Base-by-base conservation (phyloP, 495 filamentous ascomycete species). In the Cercophora scortea region DNA sequence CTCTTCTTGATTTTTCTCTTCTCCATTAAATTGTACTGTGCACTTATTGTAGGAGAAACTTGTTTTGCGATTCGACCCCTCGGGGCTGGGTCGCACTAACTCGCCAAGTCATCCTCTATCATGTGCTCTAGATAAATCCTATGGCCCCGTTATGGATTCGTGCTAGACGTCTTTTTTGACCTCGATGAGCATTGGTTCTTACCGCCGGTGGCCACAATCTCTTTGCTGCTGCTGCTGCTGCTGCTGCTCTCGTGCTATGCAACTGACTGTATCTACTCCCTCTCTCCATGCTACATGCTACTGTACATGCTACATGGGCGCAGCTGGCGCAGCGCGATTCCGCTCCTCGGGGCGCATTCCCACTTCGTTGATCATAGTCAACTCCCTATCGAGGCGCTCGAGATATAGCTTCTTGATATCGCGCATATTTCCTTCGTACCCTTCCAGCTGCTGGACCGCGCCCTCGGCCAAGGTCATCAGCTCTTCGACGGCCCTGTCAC, bases 31-130 rank as follows among this genome's bases (percentile, higher is more conserved):
- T 78, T 78, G 74, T 78, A 78, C 68, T 67, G 86, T 79, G 76
- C 85, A 81, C 80, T 76, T 94, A 91, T 95, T 92, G 90, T 96
- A 86, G 90, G 87, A 80, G 75, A 75, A 64, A 56, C 56, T 57
- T 57, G 64, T 33, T 11, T 36, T 67, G 67, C 63, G 63, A 48
- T 40, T 41, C 16, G 32, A 34, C 48, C 56, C n/a, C 50, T 47
- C 43, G 45, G 40, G 41, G 46, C 49, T 36, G 39, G 42, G 44
- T 25, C 1, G 10, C 17, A 25, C 33, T 56, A 25, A 25, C 61
- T 61, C 62, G 61, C 74, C 70, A 71, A 76, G 76, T 76, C 68
- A 61, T 76, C 76, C 78, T 81, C 78, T 80, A 81, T 81, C 74
- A 71, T 77, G 73, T 79, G 74, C 70, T 69, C 77, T 70, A 81